Percentiles rank a stretch among this genome's conserved stretches.
phyloP scores from a whole-genome alignment of 2,329 filamentous ascomycete species.

The Aspergillus novoparasiticus region DNA sequence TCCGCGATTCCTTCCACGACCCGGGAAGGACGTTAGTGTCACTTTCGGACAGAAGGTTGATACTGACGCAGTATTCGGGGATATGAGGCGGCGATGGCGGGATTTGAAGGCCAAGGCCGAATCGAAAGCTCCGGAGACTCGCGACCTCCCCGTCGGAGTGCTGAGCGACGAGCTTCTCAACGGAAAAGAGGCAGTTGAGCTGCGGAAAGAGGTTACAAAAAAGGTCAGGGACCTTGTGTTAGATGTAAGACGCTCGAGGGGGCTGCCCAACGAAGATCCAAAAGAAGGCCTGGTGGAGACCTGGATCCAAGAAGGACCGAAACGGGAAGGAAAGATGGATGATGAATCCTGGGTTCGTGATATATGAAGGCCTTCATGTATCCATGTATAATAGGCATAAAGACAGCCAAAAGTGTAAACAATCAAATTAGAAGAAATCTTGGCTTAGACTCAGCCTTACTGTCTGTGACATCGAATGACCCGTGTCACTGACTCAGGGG shows the following conservation, averaged over 20 bases:
- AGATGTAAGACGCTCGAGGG: conserved; percentile 71
- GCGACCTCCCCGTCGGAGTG: conserved; percentile 53
- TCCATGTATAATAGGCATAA: conserved; percentile 18
- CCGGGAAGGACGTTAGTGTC: conserved; percentile 63
- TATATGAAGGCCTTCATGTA: conserved; percentile 38
- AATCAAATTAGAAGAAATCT: conserved; percentile 10
- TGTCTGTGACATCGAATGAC: neutral
- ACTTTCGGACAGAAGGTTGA: conserved; percentile 71
- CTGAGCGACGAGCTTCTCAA: conserved; percentile 67
- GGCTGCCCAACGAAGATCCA: conserved; percentile 78
- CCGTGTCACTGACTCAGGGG: neutral
- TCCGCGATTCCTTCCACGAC: conserved; percentile 78
- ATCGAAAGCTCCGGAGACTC: conserved; percentile 42
- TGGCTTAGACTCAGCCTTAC: neutral
- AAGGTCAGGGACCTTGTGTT: conserved; percentile 78
- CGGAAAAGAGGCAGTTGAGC: conserved; percentile 71
- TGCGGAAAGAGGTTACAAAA: conserved; percentile 78
- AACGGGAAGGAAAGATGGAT: conserved; percentile 59
- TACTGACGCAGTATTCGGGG: conserved; percentile 73
- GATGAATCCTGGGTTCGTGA: conserved; percentile 65
- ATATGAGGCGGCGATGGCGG: conserved; percentile 74
- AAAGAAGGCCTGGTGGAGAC: conserved; percentile 78
- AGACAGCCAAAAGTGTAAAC: conserved; percentile 9
- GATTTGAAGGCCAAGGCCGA: conserved; percentile 61
- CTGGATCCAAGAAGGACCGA: conserved; percentile 64